phyloP scores from a whole-genome alignment of 2,329 filamentous ascomycete genomes.

The Helminthosporium solani region DNA sequence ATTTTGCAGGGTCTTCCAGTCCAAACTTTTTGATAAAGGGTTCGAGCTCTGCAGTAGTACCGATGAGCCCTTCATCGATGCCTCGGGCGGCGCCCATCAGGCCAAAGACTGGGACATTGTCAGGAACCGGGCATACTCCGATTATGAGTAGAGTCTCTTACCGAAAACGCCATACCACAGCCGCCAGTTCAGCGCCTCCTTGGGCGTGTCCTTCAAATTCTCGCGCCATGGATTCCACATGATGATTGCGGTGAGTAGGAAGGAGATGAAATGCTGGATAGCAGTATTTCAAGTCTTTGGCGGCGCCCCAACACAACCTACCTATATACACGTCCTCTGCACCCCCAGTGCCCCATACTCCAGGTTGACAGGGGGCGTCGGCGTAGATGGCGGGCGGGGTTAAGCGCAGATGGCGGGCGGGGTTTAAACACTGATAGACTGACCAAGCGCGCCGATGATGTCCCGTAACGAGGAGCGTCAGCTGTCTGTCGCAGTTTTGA shows the following conservation, averaged over 20 bases:
- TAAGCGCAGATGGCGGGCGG: too few species aligned
- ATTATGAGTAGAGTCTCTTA: slow-evolving; percentile 12
- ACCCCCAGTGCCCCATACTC: neutral
- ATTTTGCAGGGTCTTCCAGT: slow-evolving; percentile 33
- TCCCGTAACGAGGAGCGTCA: too few species aligned
- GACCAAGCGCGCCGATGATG: too few species aligned
- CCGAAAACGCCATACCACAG: slow-evolving; percentile 72
- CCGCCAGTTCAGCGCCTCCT: slow-evolving; percentile 73
- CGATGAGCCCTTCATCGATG: slow-evolving; percentile 78
- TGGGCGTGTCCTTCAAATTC: slow-evolving; percentile 64
- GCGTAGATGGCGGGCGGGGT: too few species aligned
- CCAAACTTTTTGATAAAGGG: slow-evolving; percentile 38
- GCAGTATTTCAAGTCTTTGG: neutral
- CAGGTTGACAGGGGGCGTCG: neutral
- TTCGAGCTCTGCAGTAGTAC: slow-evolving; percentile 56
- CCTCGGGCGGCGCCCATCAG: slow-evolving; percentile 76
- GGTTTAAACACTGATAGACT: too few species aligned
- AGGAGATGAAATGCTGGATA: neutral
- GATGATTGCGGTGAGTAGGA: slow-evolving; percentile 12
- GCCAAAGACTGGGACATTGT: slow-evolving; percentile 53
- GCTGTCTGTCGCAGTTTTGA: too few species aligned
- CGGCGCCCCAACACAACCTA: neutral
- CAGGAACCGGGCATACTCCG: slow-evolving; percentile 3
- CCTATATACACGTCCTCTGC: neutral
- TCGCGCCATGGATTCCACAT: slow-evolving; percentile 41